Base-by-base conservation (phyloP, 768 basidiomycete genomes). In the Termitomyces sp. region DNA sequence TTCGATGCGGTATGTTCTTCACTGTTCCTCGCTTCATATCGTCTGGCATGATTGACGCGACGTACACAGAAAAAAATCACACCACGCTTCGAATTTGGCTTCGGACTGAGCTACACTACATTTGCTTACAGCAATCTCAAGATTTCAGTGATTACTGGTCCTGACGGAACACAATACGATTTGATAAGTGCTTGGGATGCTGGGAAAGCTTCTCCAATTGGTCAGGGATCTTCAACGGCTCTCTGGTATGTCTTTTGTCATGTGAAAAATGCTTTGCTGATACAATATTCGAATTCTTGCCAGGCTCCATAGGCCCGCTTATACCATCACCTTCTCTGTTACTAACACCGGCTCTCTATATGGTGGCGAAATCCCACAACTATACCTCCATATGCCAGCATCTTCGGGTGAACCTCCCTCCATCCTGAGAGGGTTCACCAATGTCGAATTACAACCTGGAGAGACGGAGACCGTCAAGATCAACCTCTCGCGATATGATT, bases 11-110 rank as follows among this genome's bases (percentile, higher is more conserved):
- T 85, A 57, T 72, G 83, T 69, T 65, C 38, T 63, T 58, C 13
- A 69, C 70, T 0, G 8, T 28, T 14, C n/a, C 54, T 13, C 24
- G 18, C 48, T 33, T 8, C 14, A 40, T 53, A 54, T 52, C 61
- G 22, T 35, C 16, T 33, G 36, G 69, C 32, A 70, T 32, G n/a
- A 53, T 22, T 50, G 26, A 53, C 22, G 24, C 6, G 36, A n/a
- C n/a, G 2, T 26, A 2, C 54, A 32, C 35, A 87, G 81, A 74
- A 82, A 70, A 81, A 86, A 60, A 90, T 92, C 61, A 78, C 77
- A 0, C 92, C 92, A 4, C 88, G 89, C 38, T 93, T 84, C 65
- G 90, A 92, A 66, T 98, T 98, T 68, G 94, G 94, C 5, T 95
- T 86, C 67, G 94, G 94, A 0, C 69, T 95, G 66, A 89, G 86